Evolutionary conservation across 495 filamentous ascomycete species (phyloP), one percentile per base, ranked within the genome.

Genomic region (Thozetella sp.): DNA sequence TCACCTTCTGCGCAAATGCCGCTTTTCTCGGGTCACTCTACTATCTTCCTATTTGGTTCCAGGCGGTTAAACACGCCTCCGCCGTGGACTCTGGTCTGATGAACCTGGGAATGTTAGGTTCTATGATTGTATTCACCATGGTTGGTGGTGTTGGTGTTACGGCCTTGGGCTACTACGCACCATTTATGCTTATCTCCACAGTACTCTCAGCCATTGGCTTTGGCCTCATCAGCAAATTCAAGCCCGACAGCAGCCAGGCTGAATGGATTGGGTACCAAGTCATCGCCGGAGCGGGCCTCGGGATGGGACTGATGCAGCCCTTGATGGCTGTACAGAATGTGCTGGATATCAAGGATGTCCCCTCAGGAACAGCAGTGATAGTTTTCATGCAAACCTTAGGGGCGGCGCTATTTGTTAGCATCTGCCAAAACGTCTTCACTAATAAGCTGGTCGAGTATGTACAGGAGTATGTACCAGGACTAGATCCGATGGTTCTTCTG

Each of bases 21-120:
- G 71, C 81, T 0, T 91, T 92, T 72, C 84, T 94, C 55, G 72
- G 89, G n/a, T 71, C 86, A 2, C 71, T 87, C 22, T 92, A 87
- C 69, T 89, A 90, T 77, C 73, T 96, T n/a, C 92, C 93, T 0
- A 89, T 94, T 63, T 97, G 89, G 89, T 96, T 97, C 79, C 93
- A 97, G 66, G 85, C 91, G 3, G 86, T 97, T 69, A 89, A 93
- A 67, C 83, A 80, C 52, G 85, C 83, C 0, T 77, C 77, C 0
- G 89, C 93, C 13, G 83, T 86, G 12, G 75, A 83, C 34, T 92
- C 89, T 0, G 93, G 93, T 19, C 88, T 96, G 67, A 84, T 85
- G 71, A 91, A 87, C 60, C 73, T 97, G 13, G 92, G 92, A 0
- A 79, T 90, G 71, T 82, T 96, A 19, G 77, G 94, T 20, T 68